Evolutionary conservation across 768 basidiomycete species (phyloP).

Genomic region (Serendipita sp.): DNA sequence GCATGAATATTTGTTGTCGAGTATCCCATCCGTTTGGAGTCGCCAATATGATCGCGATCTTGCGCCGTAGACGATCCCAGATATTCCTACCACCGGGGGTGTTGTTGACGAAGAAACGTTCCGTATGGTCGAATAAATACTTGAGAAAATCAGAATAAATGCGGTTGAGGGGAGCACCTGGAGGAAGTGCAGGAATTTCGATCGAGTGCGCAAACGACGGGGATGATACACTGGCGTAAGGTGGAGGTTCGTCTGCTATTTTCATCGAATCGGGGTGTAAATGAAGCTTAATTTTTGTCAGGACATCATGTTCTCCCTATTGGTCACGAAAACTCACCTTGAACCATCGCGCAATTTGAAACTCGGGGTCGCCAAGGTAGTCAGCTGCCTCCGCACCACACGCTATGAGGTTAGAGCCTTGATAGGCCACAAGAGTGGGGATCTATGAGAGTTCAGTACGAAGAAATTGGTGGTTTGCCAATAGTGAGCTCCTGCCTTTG

Average conservation of each 20-base stretch:
- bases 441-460: neutral
- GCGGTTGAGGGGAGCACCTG: slow-evolving; percentile 26
- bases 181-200: slow-evolving; percentile 29
- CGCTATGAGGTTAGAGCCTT: neutral
- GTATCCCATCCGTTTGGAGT: slow-evolving; percentile 37
- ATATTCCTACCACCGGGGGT: slow-evolving; percentile 8
- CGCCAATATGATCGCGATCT: slow-evolving; percentile 28
- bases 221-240: neutral
- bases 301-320: neutral
- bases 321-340: neutral
- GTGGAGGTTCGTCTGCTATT: neutral
- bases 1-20: slow-evolving; percentile 28
- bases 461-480: neutral
- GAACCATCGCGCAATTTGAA: neutral
- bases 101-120: slow-evolving; percentile 27
- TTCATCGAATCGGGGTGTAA: neutral
- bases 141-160: slow-evolving; percentile 34
- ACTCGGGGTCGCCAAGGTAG: neutral
- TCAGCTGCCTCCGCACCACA: neutral
- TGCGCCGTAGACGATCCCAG: neutral
- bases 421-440: neutral
- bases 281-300: neutral
- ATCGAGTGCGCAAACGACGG: neutral
- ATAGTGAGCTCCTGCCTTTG: neutral
- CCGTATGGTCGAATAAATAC: slow-evolving; percentile 30